Evolutionary conservation across 441 rosid species (phyloP), one percentile per base, ranked within the genome.

Genomic region (Daphne laureola): DNA sequence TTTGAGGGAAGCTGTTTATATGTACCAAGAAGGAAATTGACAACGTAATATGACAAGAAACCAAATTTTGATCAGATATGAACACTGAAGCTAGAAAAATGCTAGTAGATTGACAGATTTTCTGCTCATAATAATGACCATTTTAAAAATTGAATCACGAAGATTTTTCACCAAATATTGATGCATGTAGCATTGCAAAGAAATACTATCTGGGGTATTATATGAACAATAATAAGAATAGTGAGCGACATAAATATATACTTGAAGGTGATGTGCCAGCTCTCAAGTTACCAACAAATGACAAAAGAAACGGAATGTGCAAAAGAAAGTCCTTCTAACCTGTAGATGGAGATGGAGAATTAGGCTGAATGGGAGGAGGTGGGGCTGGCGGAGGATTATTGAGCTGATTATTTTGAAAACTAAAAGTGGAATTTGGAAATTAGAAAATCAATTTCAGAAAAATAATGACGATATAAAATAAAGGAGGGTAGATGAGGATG

Each of bases 311-410:
- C 47, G 15, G 36, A 46, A 52, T 17, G 50, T 17, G 43, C 42
- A 63, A 36, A 45, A 57, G 62, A 55, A 63, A 67, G 69, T 31
- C 11, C 38, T 31, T 5, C 79, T 64, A 52, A 84, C 85, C 83
- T 61, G 38, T 31, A 31, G 91, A 18, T 54, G 77, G 14, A 58
- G 81, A 0, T 15, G 68, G n/a, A 15, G 80, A 2, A 4, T 78
- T 5, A 42, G 87, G 86, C 56, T 75, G 26, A 62, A 75, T 9
- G 43, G 97, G 87, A 78, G 91, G 79, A 4, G 95, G 84, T 0
- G 88, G 86, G 62, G 90, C 17, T 45, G 60, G 62, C 18, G 74
- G 77, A 61, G 25, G 53, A 11, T 0, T 0, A 0, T n/a, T 76
- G 11, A 91, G 64, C 0, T 0, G 1, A 67, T 83, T 91, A 53